phyloP scores from a whole-genome alignment of 2,329 filamentous ascomycete genomes.

The Colletotrichum nymphaeae region DNA sequence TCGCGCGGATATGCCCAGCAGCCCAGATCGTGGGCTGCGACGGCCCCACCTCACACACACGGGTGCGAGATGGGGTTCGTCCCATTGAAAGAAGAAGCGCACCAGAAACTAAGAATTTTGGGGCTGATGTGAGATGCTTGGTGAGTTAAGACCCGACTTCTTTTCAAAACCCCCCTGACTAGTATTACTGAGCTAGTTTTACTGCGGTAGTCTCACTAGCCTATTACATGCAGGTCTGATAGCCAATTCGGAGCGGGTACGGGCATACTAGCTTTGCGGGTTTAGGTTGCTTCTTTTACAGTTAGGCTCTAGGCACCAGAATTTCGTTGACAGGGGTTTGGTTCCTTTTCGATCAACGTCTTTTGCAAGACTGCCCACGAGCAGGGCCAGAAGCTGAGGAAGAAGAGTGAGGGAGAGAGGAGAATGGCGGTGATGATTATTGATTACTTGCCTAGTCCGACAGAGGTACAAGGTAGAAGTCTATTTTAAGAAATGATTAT shows the following conservation, averaged over 20 bases:
- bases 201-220: neutral
- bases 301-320: neutral
- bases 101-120: neutral
- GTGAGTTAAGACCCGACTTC: too few species aligned
- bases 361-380: neutral
- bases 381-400: too few species aligned
- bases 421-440: neutral
- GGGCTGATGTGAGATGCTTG: neutral
- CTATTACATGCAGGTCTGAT: neutral
- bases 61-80: too few species aligned
- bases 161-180: neutral
- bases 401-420: neutral
- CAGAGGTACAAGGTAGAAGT: neutral
- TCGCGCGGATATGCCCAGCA: neutral
- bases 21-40: too few species aligned
- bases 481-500: neutral
- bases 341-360: neutral
- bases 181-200: neutral
- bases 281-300: neutral
- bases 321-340: slow-evolving; percentile 42
- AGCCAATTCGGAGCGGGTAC: neutral
- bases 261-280: neutral
- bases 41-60: too few species aligned
- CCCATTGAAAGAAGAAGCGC: neutral
- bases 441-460: neutral